Conservation (phyloP, 139 green algal species). For the Mesotaenium endlicherianum region DNA sequence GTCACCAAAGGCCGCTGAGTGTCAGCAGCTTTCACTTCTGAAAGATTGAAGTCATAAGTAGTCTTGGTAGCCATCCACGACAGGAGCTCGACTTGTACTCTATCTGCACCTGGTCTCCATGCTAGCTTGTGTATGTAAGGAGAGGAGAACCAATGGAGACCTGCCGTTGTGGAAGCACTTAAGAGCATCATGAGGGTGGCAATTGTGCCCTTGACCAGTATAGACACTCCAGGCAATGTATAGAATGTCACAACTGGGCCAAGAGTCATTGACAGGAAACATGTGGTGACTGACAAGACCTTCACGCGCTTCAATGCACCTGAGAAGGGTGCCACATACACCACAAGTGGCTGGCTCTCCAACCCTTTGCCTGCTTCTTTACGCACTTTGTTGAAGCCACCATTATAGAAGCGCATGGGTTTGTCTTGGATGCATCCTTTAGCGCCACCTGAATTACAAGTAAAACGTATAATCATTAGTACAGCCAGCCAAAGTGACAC, state of each 20-base stretch:
- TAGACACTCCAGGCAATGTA: not conserved
- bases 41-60: not conserved
- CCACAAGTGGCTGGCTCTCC: too few species aligned
- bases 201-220: constrained; percentile 3
- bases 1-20: constrained; percentile 1
- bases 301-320: not conserved
- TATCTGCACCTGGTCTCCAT: not conserved
- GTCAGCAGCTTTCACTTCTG: not conserved
- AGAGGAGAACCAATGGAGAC: constrained; percentile 12
- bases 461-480: too few species aligned
- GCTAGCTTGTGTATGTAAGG: not conserved
- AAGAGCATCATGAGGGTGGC: constrained; percentile 16
- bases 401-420: too few species aligned
- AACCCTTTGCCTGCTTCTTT: too few species aligned
- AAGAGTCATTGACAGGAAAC: not conserved
- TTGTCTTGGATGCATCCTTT: too few species aligned
- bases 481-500: too few species aligned
- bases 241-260: constrained; percentile 17
- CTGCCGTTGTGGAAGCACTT: constrained; percentile 2
- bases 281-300: constrained; percentile 11
- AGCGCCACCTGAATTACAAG: too few species aligned
- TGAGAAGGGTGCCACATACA: constrained; percentile 8
- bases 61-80: constrained; percentile 16
- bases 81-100: constrained; percentile 8
- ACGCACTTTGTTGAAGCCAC: too few species aligned